Base-by-base conservation (phyloP, 805 yeast species). In the Pichia insulana region DNA sequence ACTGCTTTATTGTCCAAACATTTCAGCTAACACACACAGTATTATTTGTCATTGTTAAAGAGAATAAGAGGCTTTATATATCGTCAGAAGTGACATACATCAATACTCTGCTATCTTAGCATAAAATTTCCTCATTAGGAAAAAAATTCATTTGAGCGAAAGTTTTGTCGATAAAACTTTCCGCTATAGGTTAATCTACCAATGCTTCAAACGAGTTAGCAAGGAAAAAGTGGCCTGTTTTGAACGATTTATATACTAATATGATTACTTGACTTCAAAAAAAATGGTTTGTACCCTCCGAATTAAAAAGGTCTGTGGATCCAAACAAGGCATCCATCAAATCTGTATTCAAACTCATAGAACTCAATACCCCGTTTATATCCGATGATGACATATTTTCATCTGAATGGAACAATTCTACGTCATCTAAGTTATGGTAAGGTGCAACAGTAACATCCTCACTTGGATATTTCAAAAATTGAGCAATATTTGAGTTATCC, bases 321-420 rank as follows among this genome's bases (percentile, higher is more conserved):
- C 63, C 63, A 47, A 59, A 59, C 5, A 59, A 28, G 2, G 56
- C 58, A 41, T 59, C 63, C 58, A 59, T 59, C 19, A 59, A 40
- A 27, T 59, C 64, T 3, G 62, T 57, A 31, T 59, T 58, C 13
- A 59, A 39, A 7, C 50, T 44, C 49, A 59, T 51, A 1, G 62
- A 51, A 39, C 44, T 55, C 26, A 59, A 40, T 1, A 57, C 59
- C 26, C 50, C 60, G 36, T 56, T 58, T 16, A 56, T 51, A 30
- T 53, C 52, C 17, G 49, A n/a, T 4, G 36, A 2, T 16, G 5
- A 11, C 12, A 30, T 17, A 9, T 19, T 22, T 11, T 11, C 13
- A 28, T 28, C 31, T 22, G 25, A 22, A 6, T 22, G 25, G 8
- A 22, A 22, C 25, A 22, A 6, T 22, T 22, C 25, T 8, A 22